These are phyloP conservation scores for Nepenthes gracilis DNA, from an alignment of 148 eudicot species.

Conservation along the genomic window DNA sequence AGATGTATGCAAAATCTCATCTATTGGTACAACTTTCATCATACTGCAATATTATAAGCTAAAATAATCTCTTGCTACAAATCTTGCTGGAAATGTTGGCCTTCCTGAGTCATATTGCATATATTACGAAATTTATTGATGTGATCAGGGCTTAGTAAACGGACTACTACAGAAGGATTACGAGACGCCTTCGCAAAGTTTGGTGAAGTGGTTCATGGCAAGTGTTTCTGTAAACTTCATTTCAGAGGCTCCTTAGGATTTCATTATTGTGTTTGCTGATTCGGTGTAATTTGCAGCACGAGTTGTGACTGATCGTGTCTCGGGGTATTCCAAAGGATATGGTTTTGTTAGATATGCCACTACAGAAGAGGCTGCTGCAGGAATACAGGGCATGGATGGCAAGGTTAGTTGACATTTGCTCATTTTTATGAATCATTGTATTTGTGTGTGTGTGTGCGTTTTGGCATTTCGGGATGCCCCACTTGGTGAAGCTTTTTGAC, in stretches of 20 bases:
- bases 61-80: too few relatives aligned
- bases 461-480: too few relatives aligned
- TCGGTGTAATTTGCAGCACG: slow-evolving; percentile 44
- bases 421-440: background rate
- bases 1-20: too few relatives aligned
- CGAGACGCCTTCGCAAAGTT: slow-evolving; percentile 44
- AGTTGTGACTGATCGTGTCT: slow-evolving; percentile 77
- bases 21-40: too few relatives aligned
- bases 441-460: background rate
- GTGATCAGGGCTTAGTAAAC: slow-evolving; percentile 51
- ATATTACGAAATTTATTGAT: background rate
- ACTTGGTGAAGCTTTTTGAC: too few relatives aligned
- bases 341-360: slow-evolving; percentile 77
- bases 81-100: too few relatives aligned
- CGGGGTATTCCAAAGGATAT: slow-evolving; percentile 74
- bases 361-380: slow-evolving; percentile 57
- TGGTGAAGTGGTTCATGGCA: slow-evolving; percentile 53
- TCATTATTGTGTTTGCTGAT: slow-evolving; percentile 3
- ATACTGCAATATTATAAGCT: too few relatives aligned
- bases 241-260: background rate
- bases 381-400: slow-evolving; percentile 83
- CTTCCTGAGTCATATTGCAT: too few relatives aligned
- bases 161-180: slow-evolving; percentile 57
- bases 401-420: slow-evolving; percentile 28
- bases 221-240: background rate